Base-by-base conservation (phyloP, 2,329 filamentous ascomycete genomes). In the Beauveria medogensis region DNA sequence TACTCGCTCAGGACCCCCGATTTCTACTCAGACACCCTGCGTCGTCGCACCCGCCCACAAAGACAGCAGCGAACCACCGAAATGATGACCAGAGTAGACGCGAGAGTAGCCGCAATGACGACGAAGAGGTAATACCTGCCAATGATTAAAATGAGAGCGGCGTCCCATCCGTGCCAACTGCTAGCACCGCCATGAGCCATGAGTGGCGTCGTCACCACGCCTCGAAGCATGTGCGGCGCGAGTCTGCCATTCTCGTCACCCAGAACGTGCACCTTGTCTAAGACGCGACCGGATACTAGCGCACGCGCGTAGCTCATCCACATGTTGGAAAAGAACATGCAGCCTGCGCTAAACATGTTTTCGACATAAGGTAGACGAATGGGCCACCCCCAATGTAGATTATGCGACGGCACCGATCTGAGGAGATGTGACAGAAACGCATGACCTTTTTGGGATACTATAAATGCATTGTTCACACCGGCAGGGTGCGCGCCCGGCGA, bases 141-240 rank as follows among this genome's bases (percentile, higher is more conserved):
- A 55, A 67, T 67, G 22, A 50, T 60, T 14, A 68, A 41, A 34
- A 68, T 62, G 26, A 65, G 22, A 5, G 64, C 65, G 2, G 66
- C 66, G 22, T 68, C 66, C 66, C 65, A 68, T 46, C 67, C 64
- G 58, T 68, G 67, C 66, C 67, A 68, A 55, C 66, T 68, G 62
- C 66, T 68, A 40, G 67, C 64, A 5, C 67, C 67, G 20, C 62
- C 65, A 40, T 68, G 66, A 10, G 66, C 62, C 59, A 68, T 67
- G 20, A 68, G 62, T 22, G 66, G 67, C 16, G 66, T 67, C 5
- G 34, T 37, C 12, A 37, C 34, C 34, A 16, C 12, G 12, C 34
- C 34, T 37, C 34, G 34, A 16, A 37, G 34, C 34, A 37, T 37
- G 12, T 37, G 34, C 34, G 34, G 34, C 34, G 12, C 34, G 5